Evolutionary conservation across 208 protist genomes (phyloP), one percentile per base, ranked within the genome.

Genomic region (Leptomonas pyrrhocoris): DNA sequence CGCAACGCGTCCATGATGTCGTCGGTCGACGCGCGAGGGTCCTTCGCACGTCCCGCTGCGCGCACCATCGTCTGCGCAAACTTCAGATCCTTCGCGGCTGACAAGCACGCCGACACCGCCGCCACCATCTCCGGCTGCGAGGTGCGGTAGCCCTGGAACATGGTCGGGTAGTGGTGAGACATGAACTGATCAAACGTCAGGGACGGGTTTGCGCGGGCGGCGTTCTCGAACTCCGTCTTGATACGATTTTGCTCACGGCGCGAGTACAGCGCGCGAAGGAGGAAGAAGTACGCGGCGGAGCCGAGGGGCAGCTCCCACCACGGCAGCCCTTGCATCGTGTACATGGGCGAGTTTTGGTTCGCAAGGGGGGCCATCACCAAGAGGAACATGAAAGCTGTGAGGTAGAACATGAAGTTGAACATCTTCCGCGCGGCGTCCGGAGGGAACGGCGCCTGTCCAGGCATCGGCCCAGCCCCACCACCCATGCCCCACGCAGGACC

Each of bases 141-240:
- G 38, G 85, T 87, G 27, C 80, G 81, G 67, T 96, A 90, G 30
- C 91, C 91, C 25, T 92, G 76, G 66, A 96, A 94, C 45, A 93
- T 69, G 27, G 50, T 79, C 1, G 91, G 91, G 61, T 96, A 89
- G 43, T 76, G 74, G 28, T 83, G 79, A 0, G 72, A 57, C 59
- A 96, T 88, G 62, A 93, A 96, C 50, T 93, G 83, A 68, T 93
- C 86, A 55, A 96, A 81, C 19, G 88, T 89, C 11, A 96, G 73
- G 15, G 65, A 64, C 11, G 86, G 84, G 67, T 88, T 89, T 38
- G 63, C 30, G 53, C 74, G 81, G 12, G 58, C 15, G 4, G 82
- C 82, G 36, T 50, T 67, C 69, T 90, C 85, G 58, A 86, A 96
- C 74, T 96, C 91, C 19, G 70, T 68, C 68, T 94, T 86, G 59